These are phyloP conservation scores for Cryptomeria japonica DNA, from an alignment of 75 land plant species.

Conservation along the genomic window DNA sequence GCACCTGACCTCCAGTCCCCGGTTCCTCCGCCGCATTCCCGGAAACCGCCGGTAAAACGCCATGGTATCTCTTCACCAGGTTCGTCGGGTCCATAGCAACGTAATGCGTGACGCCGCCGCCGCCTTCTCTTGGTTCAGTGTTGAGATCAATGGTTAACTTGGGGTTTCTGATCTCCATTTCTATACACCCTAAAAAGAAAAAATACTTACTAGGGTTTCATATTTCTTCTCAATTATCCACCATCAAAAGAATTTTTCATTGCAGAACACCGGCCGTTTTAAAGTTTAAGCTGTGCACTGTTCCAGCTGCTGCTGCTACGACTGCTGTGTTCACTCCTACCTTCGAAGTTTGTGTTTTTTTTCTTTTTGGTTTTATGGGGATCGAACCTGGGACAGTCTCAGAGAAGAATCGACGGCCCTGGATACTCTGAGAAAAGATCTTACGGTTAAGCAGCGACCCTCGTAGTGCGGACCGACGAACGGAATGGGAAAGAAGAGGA, in stretches of 20 bases:
- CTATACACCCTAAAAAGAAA: not conserved
- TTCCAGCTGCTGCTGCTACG: not conserved
- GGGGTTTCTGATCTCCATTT: constrained; percentile 8
- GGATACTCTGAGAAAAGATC: not conserved
- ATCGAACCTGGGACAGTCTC: not conserved
- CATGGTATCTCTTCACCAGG: constrained; percentile 2
- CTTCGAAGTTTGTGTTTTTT: not conserved
- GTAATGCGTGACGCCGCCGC: not conserved
- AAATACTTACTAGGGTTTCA: not conserved
- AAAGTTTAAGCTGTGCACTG: not conserved
- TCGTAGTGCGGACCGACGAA: not conserved
- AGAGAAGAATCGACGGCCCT: not conserved
- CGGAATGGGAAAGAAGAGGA: not conserved
- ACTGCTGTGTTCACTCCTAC: not conserved
- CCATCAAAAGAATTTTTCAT: not conserved
- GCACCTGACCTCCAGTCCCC: constrained; percentile 2
- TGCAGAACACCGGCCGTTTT: not conserved
- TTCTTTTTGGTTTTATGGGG: not conserved
- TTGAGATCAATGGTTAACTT: constrained; percentile 17
- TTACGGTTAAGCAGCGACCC: not conserved
- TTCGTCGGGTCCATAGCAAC: not conserved
- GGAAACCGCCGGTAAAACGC: not conserved
- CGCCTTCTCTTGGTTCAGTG: not conserved
- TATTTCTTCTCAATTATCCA: not conserved
- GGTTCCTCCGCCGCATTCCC: constrained; percentile 23